These are phyloP conservation scores for Colletotrichum orchidophilum DNA, from an alignment of 2,329 filamentous ascomycete genomes.

Conservation along the genomic window DNA sequence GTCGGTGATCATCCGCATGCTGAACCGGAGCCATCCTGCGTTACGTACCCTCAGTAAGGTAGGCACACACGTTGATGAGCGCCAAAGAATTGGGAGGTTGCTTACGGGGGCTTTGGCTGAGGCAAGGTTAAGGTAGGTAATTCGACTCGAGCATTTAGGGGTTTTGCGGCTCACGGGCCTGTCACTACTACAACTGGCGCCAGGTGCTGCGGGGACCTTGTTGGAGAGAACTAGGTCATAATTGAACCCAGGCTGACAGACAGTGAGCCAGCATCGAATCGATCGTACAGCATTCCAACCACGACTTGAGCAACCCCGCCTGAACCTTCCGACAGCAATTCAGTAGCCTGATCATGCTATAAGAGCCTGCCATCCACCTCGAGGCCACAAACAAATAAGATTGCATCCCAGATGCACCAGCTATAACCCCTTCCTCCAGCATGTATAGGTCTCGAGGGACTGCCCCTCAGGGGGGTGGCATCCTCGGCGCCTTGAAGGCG, in stretches of 20 bases:
- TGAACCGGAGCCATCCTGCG: neutral
- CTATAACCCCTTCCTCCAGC: constrained; percentile 6
- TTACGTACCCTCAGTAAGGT: neutral
- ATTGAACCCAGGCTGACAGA: constrained; percentile 10
- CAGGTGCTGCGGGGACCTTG: constrained; percentile 27
- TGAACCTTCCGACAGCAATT: neutral
- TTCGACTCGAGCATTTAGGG: neutral
- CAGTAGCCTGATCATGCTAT: constrained; percentile 11
- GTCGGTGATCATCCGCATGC: neutral
- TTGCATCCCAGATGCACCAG: constrained; percentile 20
- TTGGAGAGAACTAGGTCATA: constrained; percentile 15
- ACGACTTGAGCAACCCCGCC: constrained; percentile 21
- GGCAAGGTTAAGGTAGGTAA: neutral
- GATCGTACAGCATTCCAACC: constrained; percentile 22
- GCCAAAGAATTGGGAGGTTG: too few species aligned
- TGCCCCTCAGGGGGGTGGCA: constrained; percentile 55
- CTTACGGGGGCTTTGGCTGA: neutral
- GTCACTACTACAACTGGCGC: constrained; percentile 11
- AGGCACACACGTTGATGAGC: neutral
- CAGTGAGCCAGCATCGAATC: constrained; percentile 7
- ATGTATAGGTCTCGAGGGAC: constrained; percentile 58
- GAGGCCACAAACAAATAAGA: constrained; percentile 4
- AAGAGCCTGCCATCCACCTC: neutral
- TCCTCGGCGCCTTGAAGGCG: constrained; percentile 81
- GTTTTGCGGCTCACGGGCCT: constrained; percentile 2